These are phyloP conservation scores for Leucosporidium scottii DNA, from an alignment of 768 basidiomycete species.

Conservation along the genomic window DNA sequence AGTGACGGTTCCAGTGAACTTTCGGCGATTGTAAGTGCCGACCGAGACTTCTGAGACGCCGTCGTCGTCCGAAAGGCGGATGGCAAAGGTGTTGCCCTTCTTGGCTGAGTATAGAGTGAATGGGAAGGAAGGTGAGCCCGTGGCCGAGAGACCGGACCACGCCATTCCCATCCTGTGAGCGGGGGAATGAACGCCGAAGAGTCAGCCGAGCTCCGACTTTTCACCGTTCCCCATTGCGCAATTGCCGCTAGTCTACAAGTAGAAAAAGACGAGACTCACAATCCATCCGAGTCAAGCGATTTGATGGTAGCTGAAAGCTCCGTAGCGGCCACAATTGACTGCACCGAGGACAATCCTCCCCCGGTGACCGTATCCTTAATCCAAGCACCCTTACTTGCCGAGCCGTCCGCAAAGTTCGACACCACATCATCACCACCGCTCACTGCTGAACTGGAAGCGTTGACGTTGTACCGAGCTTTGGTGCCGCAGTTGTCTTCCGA, in stretches of 20 bases:
- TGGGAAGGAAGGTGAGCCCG: conserved; percentile 14
- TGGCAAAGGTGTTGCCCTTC: not conserved
- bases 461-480: conserved; percentile 27
- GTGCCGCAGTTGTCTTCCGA: conserved; percentile 8
- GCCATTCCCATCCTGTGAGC: conserved; percentile 24
- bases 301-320: conserved; percentile 27
- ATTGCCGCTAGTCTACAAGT: no score
- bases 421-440: conserved; percentile 17
- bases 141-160: conserved; percentile 20
- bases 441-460: conserved; percentile 16
- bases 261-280: no score
- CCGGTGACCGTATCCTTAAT: no score
- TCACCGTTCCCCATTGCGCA: no score
- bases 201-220: not conserved
- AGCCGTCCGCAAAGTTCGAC: conserved; percentile 37
- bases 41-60: not conserved
- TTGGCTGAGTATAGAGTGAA: conserved; percentile 14
- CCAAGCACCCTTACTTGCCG: not conserved
- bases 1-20: not conserved
- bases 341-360: not conserved
- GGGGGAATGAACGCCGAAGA: not conserved
- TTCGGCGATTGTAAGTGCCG: not conserved
- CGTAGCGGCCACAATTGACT: conserved; percentile 30
- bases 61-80: not conserved
- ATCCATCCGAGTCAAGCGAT: conserved; percentile 16